Percentiles rank a stretch among this genome's conserved stretches.
Evolutionary conservation across 129 eudicot genomes (phyloP).

Genomic region (Scalesia atractyloides): DNA sequence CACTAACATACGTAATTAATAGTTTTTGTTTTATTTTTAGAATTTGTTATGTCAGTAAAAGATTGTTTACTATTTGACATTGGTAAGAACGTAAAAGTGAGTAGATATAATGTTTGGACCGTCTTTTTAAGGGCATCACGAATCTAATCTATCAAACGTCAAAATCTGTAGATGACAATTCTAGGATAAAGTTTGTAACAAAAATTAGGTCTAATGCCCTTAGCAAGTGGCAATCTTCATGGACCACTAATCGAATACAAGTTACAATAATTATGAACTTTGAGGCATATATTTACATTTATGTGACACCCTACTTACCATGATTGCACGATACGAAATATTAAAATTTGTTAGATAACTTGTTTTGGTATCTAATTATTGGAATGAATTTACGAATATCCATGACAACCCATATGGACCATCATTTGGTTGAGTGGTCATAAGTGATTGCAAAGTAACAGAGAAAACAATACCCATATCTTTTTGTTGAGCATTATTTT

Average conservation of each 20-base stretch:
- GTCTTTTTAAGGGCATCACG: not conserved
- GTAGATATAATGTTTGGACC: not conserved
- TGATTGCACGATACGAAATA: not conserved
- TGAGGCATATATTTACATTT: not conserved
- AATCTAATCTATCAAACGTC: not conserved
- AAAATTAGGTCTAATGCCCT: constrained; percentile 23
- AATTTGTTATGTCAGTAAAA: too few species aligned
- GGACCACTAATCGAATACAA: constrained; percentile 22
- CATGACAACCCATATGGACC: constrained; percentile 43
- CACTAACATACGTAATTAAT: too few species aligned
- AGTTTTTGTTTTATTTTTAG: too few species aligned
- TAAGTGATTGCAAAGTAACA: constrained; percentile 39
- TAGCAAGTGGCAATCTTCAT: constrained; percentile 12
- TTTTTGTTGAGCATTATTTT: constrained; percentile 32
- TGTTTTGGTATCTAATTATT: constrained; percentile 15
- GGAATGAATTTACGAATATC: not conserved
- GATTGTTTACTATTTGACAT: too few species aligned
- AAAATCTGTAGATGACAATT: constrained; percentile 7
- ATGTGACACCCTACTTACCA: not conserved
- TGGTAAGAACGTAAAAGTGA: too few species aligned
- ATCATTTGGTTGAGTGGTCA: constrained; percentile 42
- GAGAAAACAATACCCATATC: constrained; percentile 30
- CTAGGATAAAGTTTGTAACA: not conserved
- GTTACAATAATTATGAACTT: not conserved
- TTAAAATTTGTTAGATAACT: not conserved